Conservation (phyloP, 768 basidiomycete species). For the Amanita rimosa region DNA sequence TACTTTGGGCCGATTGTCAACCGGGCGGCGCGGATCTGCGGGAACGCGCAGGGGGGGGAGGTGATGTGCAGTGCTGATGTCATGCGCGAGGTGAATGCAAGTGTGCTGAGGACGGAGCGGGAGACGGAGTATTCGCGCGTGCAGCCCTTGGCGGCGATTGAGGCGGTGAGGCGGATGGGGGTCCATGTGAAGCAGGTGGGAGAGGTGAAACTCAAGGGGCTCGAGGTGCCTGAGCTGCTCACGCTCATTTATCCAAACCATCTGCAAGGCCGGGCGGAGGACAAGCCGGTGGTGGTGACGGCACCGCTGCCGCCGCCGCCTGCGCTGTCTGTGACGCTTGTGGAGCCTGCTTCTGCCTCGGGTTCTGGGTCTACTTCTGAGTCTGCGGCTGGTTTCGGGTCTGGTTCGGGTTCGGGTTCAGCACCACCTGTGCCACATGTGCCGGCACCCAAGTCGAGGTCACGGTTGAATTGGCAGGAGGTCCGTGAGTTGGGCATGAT, state of each 20-base stretch:
- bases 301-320: conserved; percentile 24
- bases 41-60: conserved; percentile 82
- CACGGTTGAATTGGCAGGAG: conserved; percentile 65
- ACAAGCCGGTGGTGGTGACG: conserved; percentile 17
- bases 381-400: too few relatives aligned
- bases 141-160: conserved; percentile 51
- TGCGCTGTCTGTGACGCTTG: too few relatives aligned
- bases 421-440: too few relatives aligned
- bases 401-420: too few relatives aligned
- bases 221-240: conserved; percentile 83
- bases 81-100: conserved; percentile 67
- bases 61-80: conserved; percentile 88
- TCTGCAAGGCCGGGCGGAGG: conserved; percentile 55
- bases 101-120: conserved; percentile 38
- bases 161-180: conserved; percentile 65
- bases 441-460: conserved; percentile 21
- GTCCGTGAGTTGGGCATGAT: conserved; percentile 63
- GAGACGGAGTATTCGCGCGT: conserved; percentile 50
- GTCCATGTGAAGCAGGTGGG: conserved; percentile 68
- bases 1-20: conserved; percentile 97
- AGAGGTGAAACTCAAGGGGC: conserved; percentile 87
- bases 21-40: conserved; percentile 76
- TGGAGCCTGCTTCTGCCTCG: too few relatives aligned
- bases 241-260: conserved; percentile 75
- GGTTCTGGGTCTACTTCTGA: too few relatives aligned